phyloP scores from a whole-genome alignment of 2,329 filamentous ascomycete genomes.

The Colletotrichum navitas region DNA sequence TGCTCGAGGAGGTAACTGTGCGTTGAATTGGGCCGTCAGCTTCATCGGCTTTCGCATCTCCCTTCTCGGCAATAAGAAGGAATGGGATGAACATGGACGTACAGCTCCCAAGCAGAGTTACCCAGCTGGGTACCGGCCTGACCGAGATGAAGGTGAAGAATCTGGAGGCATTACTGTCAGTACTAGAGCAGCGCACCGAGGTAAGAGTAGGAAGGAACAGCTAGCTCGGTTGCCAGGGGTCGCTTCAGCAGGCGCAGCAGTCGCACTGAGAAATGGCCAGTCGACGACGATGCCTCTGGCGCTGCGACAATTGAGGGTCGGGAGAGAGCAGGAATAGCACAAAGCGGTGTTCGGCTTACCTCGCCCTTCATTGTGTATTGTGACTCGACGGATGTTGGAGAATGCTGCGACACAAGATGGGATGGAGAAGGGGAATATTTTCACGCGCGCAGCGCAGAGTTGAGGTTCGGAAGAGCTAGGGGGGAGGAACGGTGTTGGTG shows the following conservation, averaged over 20 bases:
- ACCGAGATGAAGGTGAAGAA: conserved; percentile 74
- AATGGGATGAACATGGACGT: conserved; percentile 53
- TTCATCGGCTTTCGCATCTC: conserved; percentile 41
- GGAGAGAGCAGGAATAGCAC: conserved; percentile 3
- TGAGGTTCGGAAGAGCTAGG: conserved; percentile 47
- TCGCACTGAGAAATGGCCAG: conserved; percentile 11
- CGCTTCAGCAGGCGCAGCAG: conserved; percentile 23
- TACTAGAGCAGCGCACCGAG: conserved; percentile 23
- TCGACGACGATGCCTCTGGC: conserved; percentile 28
- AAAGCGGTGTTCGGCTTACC: conserved; percentile 54
- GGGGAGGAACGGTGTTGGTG: conserved; percentile 48
- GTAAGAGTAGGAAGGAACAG: conserved; percentile 12
- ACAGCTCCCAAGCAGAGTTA: conserved; percentile 83
- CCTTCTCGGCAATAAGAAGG: conserved; percentile 1
- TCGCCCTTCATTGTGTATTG: conserved; percentile 68
- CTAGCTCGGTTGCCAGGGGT: conserved; percentile 32
- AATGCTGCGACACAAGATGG: conserved; percentile 43
- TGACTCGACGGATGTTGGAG: conserved; percentile 43
- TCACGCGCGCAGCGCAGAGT: conserved; percentile 53
- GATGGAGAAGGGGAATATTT: conserved; percentile 45
- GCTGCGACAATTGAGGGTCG: neutral
- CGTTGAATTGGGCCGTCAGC: conserved; percentile 41
- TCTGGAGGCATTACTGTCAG: conserved; percentile 53
- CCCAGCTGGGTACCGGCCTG: conserved; percentile 81
- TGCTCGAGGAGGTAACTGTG: conserved; percentile 79